Base-by-base conservation (phyloP, 2,329 filamentous ascomycete genomes). In the Ascochyta koolunga region DNA sequence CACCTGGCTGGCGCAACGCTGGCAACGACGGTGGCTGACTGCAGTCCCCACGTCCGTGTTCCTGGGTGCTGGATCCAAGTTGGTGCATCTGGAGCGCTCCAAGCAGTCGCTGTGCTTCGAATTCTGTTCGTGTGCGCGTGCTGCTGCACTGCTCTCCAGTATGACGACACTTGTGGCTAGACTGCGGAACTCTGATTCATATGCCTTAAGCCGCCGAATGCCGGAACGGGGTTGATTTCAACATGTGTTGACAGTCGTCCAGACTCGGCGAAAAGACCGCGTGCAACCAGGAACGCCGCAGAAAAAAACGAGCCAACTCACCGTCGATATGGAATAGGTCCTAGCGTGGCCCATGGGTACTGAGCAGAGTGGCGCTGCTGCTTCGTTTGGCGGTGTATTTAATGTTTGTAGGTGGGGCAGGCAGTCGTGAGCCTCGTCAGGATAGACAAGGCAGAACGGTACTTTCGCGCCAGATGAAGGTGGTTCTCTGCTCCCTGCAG, bases 261-360 rank as follows among this genome's bases (percentile, higher is more conserved):
- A 58, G 45, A 57, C 51, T 61, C 58, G 61, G 58, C 61, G 48
- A 62, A 60, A 54, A 45, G 59, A 48, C 53, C 55, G 48, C 36
- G 51, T 36, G 24, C 43, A 27, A 38, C 48, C 45, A 50, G 44
- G 48, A 45, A 59, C 33, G 22, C 13, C 37, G 42, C 38, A 62
- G 37, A 42, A 40, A 62, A 48, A 54, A 43, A 37, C 45, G 45
- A 54, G 44, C 50, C 39, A 50, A 70, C 72, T 70, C 62, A 74
- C 72, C 52, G 67, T 71, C 6, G 68, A 72, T 21, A 74, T 73
- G 15, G 69, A 72, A 54, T 74, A 74, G 50, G 69, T 74, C 50
- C 71, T 65, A 45, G 67, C 59, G 36, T 67, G 66, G 43, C 66
- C 56, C 67, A 71, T 72, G 8, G 32, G 50, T 37, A 38, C 32